phyloP scores from a whole-genome alignment of 352 stramenopile species.

The Globisporangium echinulatum region DNA sequence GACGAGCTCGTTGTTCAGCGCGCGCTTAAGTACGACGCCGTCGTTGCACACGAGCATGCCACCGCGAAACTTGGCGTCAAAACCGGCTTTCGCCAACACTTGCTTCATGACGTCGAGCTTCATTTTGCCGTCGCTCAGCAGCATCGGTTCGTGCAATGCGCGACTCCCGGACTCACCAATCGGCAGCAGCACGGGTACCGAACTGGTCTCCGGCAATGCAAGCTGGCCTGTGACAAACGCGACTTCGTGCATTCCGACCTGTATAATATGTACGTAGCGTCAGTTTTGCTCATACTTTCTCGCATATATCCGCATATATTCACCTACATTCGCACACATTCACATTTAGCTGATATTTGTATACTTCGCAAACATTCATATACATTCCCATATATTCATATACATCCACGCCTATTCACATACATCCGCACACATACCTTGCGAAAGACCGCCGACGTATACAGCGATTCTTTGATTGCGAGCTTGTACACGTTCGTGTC shows the following conservation, averaged over 20 bases:
- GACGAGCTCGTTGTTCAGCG: slow-evolving; percentile 84
- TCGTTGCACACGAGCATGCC: slow-evolving; percentile 88
- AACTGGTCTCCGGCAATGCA: slow-evolving; percentile 57
- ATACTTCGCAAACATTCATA: no score
- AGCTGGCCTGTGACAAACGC: slow-evolving; percentile 80
- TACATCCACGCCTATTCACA: no score
- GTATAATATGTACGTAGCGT: background rate
- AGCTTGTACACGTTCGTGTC: slow-evolving; percentile 89
- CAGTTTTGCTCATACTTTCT: no score
- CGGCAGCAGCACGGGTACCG: slow-evolving; percentile 62
- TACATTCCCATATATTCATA: background rate
- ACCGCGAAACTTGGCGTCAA: slow-evolving; percentile 86
- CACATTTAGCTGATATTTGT: no score
- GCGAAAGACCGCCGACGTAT: slow-evolving; percentile 75
- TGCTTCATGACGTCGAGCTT: slow-evolving; percentile 89
- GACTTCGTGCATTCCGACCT: slow-evolving; percentile 83
- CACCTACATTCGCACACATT: slow-evolving; percentile 1
- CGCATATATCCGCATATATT: background rate
- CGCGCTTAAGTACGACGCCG: slow-evolving; percentile 80
- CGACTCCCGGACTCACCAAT: slow-evolving; percentile 27
- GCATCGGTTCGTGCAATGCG: slow-evolving; percentile 65
- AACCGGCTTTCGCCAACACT: slow-evolving; percentile 77
- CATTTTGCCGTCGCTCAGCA: slow-evolving; percentile 86
- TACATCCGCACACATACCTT: slow-evolving; percentile 37
- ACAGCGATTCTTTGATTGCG: slow-evolving; percentile 80